A percentile compares a stretch with the other conserved stretches of the same genome.
Conservation (phyloP, 768 basidiomycete species). For the Termitomyces sp. region DNA sequence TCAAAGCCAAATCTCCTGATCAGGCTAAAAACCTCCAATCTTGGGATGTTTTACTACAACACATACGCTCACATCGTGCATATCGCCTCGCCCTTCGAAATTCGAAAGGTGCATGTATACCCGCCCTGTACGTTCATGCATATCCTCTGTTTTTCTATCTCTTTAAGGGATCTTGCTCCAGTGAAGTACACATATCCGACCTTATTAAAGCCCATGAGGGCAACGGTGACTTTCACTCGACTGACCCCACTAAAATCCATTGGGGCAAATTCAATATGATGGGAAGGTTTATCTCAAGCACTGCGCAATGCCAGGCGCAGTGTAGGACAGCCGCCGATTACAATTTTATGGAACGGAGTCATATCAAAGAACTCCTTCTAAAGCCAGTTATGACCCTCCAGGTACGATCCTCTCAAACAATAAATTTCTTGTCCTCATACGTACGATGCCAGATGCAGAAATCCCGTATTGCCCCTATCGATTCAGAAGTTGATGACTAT, state of each 20-base stretch:
- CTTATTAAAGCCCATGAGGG: slow-evolving; percentile 85
- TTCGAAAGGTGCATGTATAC: slow-evolving; percentile 84
- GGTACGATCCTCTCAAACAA: slow-evolving; percentile 37
- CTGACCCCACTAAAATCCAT: slow-evolving; percentile 74
- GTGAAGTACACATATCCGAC: slow-evolving; percentile 90
- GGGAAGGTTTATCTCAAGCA: slow-evolving; percentile 78
- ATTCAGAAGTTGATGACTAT: slow-evolving; percentile 43
- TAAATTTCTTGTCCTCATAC: slow-evolving; percentile 4
- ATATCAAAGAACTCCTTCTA: slow-evolving; percentile 56
- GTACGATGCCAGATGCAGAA: slow-evolving; percentile 57
- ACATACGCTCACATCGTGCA: slow-evolving; percentile 79
- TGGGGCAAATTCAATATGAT: slow-evolving; percentile 98
- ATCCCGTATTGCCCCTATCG: slow-evolving; percentile 55
- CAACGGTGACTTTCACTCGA: slow-evolving; percentile 68
- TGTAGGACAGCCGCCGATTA: slow-evolving; percentile 63
- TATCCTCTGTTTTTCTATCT: slow-evolving; percentile 5
- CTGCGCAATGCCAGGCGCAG: slow-evolving; percentile 75
- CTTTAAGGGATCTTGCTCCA: slow-evolving; percentile 28
- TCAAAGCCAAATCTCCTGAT: slow-evolving; percentile 65
- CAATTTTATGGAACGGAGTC: slow-evolving; percentile 54
- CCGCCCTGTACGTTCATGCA: slow-evolving; percentile 61
- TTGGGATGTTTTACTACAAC: slow-evolving; percentile 82
- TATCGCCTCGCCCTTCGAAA: slow-evolving; percentile 88
- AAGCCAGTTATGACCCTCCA: slow-evolving; percentile 68
- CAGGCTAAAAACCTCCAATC: slow-evolving; percentile 76